Evolutionary conservation across 2,329 filamentous ascomycete species (phyloP).

Genomic region (Xylaria sp.): DNA sequence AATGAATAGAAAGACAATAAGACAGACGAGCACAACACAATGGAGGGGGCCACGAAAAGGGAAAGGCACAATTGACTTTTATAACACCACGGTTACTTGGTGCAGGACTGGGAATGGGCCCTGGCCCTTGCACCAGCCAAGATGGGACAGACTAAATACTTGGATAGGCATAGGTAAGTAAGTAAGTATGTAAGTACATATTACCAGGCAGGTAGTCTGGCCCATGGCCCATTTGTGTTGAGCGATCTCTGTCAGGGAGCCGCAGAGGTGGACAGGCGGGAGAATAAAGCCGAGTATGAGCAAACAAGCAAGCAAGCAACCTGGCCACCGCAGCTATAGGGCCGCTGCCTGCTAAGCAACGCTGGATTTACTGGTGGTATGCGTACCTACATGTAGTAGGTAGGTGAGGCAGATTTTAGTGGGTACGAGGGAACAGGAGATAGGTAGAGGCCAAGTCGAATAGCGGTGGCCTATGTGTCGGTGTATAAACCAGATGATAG

Average conservation of each 20-base stretch:
- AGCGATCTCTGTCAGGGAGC: conserved; percentile 29
- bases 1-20: conserved; percentile 21
- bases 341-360: conserved; percentile 8
- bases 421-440: background rate
- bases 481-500: conserved; percentile 25
- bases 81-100: conserved; percentile 13
- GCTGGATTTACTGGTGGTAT: conserved; percentile 1
- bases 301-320: background rate
- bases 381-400: background rate
- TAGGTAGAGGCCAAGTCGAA: conserved; percentile 4
- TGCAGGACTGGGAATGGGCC: conserved; percentile 15
- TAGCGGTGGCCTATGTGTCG: conserved; percentile 22
- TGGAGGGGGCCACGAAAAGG: conserved; percentile 18
- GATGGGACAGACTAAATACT: conserved; percentile 32
- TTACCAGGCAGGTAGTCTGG: background rate
- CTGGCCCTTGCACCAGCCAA: conserved; percentile 24
- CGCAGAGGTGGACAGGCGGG: conserved; percentile 27
- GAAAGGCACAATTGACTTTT: conserved; percentile 29
- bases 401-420: conserved; percentile 12
- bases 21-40: conserved; percentile 4
- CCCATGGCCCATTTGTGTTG: conserved; percentile 16
- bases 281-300: background rate
- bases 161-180: background rate
- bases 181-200: no score
- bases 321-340: conserved; percentile 8